A percentile compares a stretch with the other conserved stretches of the same genome.
phyloP scores from a whole-genome alignment of 345 rosid genomes.

The Eucalyptus pauciflora region DNA sequence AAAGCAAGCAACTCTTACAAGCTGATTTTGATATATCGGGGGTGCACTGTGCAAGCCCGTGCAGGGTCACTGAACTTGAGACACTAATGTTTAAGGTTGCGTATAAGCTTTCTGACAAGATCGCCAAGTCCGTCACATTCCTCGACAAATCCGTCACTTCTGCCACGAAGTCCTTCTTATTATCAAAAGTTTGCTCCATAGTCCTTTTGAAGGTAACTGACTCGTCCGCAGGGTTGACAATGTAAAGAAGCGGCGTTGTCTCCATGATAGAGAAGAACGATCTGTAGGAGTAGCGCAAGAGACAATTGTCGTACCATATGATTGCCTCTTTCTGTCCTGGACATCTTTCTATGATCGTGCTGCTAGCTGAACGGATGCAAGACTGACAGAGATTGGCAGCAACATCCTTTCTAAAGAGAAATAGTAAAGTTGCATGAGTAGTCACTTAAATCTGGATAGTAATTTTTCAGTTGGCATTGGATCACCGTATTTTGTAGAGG shows the following conservation, averaged over 20 bases:
- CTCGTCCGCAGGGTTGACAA: not conserved
- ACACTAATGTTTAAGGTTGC: not conserved
- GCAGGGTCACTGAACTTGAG: not conserved
- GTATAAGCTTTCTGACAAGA: not conserved
- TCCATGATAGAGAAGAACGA: not conserved
- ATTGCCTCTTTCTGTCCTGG: constrained; percentile 5
- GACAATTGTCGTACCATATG: constrained; percentile 25
- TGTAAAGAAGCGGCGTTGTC: fast-evolving
- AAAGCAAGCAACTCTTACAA: not conserved
- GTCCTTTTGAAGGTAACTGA: not conserved
- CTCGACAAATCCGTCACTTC: not conserved
- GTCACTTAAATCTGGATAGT: too few relatives aligned
- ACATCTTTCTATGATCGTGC: not conserved
- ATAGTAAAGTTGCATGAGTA: not conserved
- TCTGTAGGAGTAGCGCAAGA: constrained; percentile 10
- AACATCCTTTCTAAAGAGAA: not conserved
- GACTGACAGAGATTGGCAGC: not conserved
- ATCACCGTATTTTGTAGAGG: too few relatives aligned
- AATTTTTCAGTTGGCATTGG: too few relatives aligned
- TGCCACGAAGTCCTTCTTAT: not conserved
- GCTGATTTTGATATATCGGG: not conserved
- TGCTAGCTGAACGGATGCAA: not conserved
- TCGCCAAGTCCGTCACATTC: not conserved
- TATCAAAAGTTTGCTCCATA: not conserved
- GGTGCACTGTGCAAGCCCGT: constrained; percentile 6